phyloP scores from a whole-genome alignment of 2,329 filamentous ascomycete genomes.

The Cladosporium sp. region DNA sequence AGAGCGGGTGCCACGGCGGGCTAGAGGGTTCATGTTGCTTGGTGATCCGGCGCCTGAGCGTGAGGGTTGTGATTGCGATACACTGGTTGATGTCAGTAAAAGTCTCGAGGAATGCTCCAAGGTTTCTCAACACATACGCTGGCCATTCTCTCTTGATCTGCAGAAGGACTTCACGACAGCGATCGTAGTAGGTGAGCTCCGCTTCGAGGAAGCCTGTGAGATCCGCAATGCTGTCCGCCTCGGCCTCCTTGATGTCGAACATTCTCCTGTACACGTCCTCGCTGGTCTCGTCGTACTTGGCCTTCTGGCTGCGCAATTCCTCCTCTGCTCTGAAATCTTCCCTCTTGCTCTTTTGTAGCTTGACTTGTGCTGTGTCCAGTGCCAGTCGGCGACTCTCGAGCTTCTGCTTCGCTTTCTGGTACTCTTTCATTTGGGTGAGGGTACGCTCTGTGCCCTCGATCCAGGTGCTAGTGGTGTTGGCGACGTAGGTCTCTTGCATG shows the following conservation, averaged over 20 bases:
- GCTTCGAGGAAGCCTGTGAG: slow-evolving; percentile 81
- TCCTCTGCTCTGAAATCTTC: slow-evolving; percentile 94
- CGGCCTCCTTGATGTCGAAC: slow-evolving; percentile 94
- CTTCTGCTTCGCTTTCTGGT: slow-evolving; percentile 90
- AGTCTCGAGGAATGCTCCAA: background rate
- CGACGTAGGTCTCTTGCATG: slow-evolving; percentile 80
- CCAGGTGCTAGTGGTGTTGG: slow-evolving; percentile 79
- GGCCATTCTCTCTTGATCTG: slow-evolving; percentile 71
- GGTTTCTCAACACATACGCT: slow-evolving; percentile 49
- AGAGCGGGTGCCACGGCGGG: slow-evolving; percentile 53
- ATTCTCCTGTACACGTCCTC: slow-evolving; percentile 91
- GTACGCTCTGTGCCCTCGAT: slow-evolving; percentile 88
- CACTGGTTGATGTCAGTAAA: background rate
- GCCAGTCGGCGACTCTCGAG: slow-evolving; percentile 85
- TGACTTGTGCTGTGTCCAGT: slow-evolving; percentile 85
- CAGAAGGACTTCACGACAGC: slow-evolving; percentile 79
- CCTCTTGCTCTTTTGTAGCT: slow-evolving; percentile 90
- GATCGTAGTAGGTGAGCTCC: slow-evolving; percentile 88
- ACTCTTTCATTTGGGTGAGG: slow-evolving; percentile 94
- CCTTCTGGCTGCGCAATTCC: slow-evolving; percentile 84
- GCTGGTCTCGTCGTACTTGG: slow-evolving; percentile 93
- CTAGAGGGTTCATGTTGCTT: slow-evolving; percentile 28
- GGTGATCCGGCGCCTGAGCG: slow-evolving; percentile 34
- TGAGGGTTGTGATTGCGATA: slow-evolving; percentile 26
- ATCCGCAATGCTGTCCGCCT: slow-evolving; percentile 79